Evolutionary conservation across 2,329 filamentous ascomycete genomes (phyloP).

Genomic region (Tolypocladium cylindrosporum): DNA sequence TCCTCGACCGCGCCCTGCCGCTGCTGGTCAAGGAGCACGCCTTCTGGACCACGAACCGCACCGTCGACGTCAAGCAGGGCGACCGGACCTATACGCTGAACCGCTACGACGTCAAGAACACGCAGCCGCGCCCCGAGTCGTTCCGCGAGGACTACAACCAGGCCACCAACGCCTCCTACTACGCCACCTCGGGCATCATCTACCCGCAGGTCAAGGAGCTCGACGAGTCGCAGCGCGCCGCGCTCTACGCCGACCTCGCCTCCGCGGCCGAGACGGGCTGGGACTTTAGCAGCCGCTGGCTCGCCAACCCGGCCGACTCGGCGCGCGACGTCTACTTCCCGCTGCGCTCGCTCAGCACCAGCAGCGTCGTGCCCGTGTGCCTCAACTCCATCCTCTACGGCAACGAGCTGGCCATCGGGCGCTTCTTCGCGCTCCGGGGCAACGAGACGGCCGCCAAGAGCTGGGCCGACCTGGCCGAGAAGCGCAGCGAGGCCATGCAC

Average conservation of each 20-base stretch:
- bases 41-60: conserved; percentile 53
- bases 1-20: conserved; percentile 51
- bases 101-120: conserved; percentile 51
- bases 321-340: conserved; percentile 53
- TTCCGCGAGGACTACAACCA: conserved; percentile 56
- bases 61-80: conserved; percentile 37
- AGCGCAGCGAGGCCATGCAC: conserved; percentile 52
- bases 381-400: conserved; percentile 60
- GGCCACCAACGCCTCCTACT: conserved; percentile 54
- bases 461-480: conserved; percentile 39
- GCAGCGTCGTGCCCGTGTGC: conserved; percentile 51
- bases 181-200: conserved; percentile 42
- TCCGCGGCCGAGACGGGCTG: conserved; percentile 56
- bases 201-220: conserved; percentile 42
- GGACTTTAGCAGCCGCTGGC: conserved; percentile 53
- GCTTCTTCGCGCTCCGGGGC: conserved; percentile 40
- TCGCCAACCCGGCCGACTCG: conserved; percentile 47
- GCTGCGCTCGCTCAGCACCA: conserved; percentile 51
- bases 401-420: conserved; percentile 50
- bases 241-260: conserved; percentile 52
- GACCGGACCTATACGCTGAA: conserved; percentile 44
- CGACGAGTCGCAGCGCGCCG: conserved; percentile 39
- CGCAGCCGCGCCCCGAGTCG: conserved; percentile 56
- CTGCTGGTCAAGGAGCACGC: conserved; percentile 53
- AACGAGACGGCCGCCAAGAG: conserved; percentile 36